Conservation (phyloP, 345 rosid genomes). For the Bruguiera gymnorhiza region DNA sequence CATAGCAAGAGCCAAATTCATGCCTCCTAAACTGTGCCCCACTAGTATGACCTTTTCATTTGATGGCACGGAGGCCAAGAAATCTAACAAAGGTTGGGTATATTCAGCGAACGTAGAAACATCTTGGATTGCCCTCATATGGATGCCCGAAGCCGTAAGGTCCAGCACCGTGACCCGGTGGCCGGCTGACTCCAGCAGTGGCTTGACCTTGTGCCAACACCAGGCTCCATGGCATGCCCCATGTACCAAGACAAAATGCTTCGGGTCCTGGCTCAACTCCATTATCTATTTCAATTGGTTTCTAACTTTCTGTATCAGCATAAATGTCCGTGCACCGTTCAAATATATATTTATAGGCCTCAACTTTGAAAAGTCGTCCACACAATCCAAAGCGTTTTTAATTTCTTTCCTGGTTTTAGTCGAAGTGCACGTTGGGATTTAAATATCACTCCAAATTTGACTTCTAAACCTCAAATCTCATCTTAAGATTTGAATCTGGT, state of each 20-base stretch:
- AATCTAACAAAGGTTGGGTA: constrained; percentile 19
- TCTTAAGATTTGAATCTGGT: too few relatives aligned
- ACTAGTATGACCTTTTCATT: constrained; percentile 31
- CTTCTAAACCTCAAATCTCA: too few relatives aligned
- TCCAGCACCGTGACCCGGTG: constrained; percentile 39
- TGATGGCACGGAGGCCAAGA: constrained; percentile 12
- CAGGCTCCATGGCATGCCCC: constrained; percentile 47
- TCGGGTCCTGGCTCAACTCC: background rate
- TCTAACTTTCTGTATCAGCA: too few relatives aligned
- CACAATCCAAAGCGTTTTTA: too few relatives aligned
- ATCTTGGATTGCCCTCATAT: constrained; percentile 21
- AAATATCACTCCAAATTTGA: too few relatives aligned
- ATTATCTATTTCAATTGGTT: background rate
- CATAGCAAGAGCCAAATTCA: constrained; percentile 28
- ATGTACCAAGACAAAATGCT: constrained; percentile 43
- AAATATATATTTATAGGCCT: too few relatives aligned
- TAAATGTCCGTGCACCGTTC: too few relatives aligned
- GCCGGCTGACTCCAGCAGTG: constrained; percentile 32
- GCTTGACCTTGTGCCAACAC: constrained; percentile 42
- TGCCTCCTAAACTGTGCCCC: constrained; percentile 36
- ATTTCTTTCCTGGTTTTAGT: too few relatives aligned
- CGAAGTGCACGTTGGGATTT: too few relatives aligned
- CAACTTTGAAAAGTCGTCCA: too few relatives aligned
- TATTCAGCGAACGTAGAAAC: constrained; percentile 21
- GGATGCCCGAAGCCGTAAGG: constrained; percentile 35